Evolutionary conservation across 1,284 basidiomycete species (phyloP), one percentile per base, ranked within the genome.

Genomic region (Vanrija humicola): DNA sequence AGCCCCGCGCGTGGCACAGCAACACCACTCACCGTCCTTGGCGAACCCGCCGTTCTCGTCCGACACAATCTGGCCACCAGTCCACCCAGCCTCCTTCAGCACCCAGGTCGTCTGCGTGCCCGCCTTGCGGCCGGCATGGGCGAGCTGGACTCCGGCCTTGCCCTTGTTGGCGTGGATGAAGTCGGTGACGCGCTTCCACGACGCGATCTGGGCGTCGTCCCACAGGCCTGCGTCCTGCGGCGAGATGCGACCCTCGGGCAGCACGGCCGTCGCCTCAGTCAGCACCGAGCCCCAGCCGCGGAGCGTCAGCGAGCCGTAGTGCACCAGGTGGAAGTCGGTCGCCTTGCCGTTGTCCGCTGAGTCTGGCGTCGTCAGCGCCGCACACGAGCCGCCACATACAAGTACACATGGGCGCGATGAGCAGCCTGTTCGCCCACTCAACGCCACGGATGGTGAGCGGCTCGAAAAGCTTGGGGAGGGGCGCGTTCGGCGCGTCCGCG

Each of bases 271-370:
- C 1, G 86, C 85, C 72, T 89, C 87, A 48, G 88, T 78, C 64
- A 80, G 82, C 58, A 88, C 82, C 4, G 80, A 82, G 5, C 84
- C 85, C 21, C 82, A 82, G 25, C 78, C 72, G 42, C 77, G 55
- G 59, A 76, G 67, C 7, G 77, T 75, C 66, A 78, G 74, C 45
- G 74, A 82, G 16, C 83, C 84, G 39, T 85, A 80, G 69, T 90
- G 88, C 21, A 89, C 86, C 14, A 90, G 74, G 72, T 91, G 89
- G 84, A 85, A 89, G 64, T 89, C 85, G 0, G 88, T 87, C 23
- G 83, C 82, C 70, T 85, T 82, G 7, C 89, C 85, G 59, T 86
- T 75, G 43, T 87, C 81, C 5, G 85, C 80, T 47, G 84, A 86
- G 76, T 90, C 90, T 75, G 52, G 14, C 2, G 25, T 15, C 38